These are phyloP conservation scores for Talaromyces proteolyticus DNA, from an alignment of 495 filamentous ascomycete species.

Conservation along the genomic window DNA sequence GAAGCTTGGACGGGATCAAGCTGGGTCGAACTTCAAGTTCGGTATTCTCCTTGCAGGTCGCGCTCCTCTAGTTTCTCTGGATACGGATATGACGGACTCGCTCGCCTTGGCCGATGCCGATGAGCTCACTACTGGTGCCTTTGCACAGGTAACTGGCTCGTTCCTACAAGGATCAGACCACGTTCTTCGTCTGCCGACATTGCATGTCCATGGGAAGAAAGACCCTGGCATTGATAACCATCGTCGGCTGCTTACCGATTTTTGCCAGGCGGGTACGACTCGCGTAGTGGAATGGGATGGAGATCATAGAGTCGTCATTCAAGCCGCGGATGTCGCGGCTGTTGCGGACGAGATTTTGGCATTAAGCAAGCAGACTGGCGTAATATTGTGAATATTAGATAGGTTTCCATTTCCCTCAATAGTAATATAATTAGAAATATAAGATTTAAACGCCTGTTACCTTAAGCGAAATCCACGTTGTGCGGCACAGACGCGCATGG, in stretches of 20 bases:
- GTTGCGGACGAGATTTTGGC: constrained; percentile 40
- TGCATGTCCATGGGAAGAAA: constrained; percentile 55
- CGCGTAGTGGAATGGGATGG: constrained; percentile 56
- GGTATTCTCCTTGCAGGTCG: constrained; percentile 50
- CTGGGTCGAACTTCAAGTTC: constrained; percentile 14
- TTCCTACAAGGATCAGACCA: constrained; percentile 11
- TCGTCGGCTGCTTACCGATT: constrained; percentile 38
- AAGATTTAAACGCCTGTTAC: no score
- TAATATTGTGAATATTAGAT: neutral
- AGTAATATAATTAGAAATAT: no score
- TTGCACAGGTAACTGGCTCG: constrained; percentile 2
- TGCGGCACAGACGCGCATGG: no score
- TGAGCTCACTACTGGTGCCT: constrained; percentile 30
- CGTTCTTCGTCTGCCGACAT: constrained; percentile 40
- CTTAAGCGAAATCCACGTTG: no score
- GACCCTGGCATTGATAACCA: constrained; percentile 49
- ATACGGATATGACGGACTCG: constrained; percentile 31
- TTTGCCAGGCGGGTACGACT: constrained; percentile 34
- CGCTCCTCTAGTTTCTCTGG: constrained; percentile 47
- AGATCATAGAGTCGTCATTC: constrained; percentile 51
- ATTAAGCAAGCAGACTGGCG: constrained; percentile 30
- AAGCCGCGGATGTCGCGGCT: constrained; percentile 43
- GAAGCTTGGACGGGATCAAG: constrained; percentile 3
- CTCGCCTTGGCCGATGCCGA: constrained; percentile 50
- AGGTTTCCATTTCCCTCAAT: no score